Base-by-base conservation (phyloP, 192 early-diverging fungal species). In the Bifiguratus adelaidae region DNA sequence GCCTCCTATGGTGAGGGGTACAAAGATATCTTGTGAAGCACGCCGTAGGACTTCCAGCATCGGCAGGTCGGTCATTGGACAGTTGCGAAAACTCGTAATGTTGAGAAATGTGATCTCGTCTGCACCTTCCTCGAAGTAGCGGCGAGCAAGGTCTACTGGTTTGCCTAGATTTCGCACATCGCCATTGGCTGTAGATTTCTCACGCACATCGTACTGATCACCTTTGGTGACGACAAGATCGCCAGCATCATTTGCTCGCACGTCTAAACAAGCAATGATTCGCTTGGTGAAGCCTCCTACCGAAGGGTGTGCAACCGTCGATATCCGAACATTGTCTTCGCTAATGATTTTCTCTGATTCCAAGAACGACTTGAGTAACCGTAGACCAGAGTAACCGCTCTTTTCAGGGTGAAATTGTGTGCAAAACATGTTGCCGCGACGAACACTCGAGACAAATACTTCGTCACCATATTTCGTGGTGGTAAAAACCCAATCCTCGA, bases 341-440 rank as follows among this genome's bases (percentile, higher is more conserved):
- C 53, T 37, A 1, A 50, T 29, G 35, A 55, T 7, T 42, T 60
- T 56, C 34, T 66, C 63, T 26, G 67, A 50, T 35, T 74, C 61
- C 46, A 97, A 76, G 60, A 97, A 97, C 2, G 88, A 74, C 40
- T 73, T 67, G 11, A 99, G 67, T 19, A 93, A 62, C 26, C 71
- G 75, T 22, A 97, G 56, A 12, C 97, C 97, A 2, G 94, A 86
- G 22, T 66, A 73, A 3, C 97, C 97, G 37, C 82, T 87, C 70
- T 99, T 99, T 63, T 99, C 97, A 5, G 97, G 97, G 56, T 99
- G 97, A 69, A 99, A 99, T 66, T 99, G 97, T 4, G 95, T 97
- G 23, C 89, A 87, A 78, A 97, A 92, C 24, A 97, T 71, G 58
- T 91, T 95, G 35, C 78, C 80, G 37, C 70, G 70, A 65, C 84